Percentiles rank a stretch among this genome's conserved stretches.
These are phyloP conservation scores for Achaetomiella virescens DNA, from an alignment of 495 filamentous ascomycete genomes.

Conservation along the genomic window DNA sequence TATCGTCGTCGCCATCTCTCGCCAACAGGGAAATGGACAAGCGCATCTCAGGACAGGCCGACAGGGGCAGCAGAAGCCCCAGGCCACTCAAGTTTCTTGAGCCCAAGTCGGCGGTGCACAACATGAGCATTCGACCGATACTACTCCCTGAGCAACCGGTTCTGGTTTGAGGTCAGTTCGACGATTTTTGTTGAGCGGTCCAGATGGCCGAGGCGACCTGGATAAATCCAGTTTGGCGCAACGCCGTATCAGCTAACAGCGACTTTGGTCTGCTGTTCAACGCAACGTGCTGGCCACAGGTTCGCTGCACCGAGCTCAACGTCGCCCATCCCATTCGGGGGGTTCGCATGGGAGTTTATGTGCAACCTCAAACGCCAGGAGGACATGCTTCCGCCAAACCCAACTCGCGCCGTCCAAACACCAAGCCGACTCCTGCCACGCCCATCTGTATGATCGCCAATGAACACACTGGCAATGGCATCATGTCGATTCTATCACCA, in stretches of 20 bases:
- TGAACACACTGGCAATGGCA: slow-evolving; percentile 2
- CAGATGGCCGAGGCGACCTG: slow-evolving; percentile 4
- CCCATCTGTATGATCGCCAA: slow-evolving; percentile 22
- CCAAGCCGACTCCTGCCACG: slow-evolving; percentile 8
- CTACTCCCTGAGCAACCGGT: slow-evolving; percentile 6
- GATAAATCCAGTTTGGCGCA: background rate
- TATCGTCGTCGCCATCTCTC: too few species aligned
- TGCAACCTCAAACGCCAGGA: slow-evolving; percentile 7
- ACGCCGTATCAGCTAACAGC: background rate
- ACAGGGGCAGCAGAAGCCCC: too few species aligned
- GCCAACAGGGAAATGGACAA: too few species aligned
- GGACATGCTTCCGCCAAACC: background rate
- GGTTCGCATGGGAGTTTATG: background rate
- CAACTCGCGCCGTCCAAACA: background rate
- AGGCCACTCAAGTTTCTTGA: too few species aligned
- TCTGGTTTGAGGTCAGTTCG: slow-evolving; percentile 8
- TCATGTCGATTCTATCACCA: slow-evolving; percentile 16
- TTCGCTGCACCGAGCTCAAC: background rate
- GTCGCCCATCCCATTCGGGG: background rate
- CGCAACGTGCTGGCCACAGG: background rate
- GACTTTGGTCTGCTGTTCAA: slow-evolving; percentile 8
- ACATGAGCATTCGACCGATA: slow-evolving; percentile 1
- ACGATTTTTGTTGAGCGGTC: slow-evolving; percentile 5
- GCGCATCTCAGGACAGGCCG: too few species aligned
- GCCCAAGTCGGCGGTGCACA: too few species aligned